These are phyloP conservation scores for Volutella citrinella DNA, from an alignment of 2,329 filamentous ascomycete genomes.

Conservation along the genomic window DNA sequence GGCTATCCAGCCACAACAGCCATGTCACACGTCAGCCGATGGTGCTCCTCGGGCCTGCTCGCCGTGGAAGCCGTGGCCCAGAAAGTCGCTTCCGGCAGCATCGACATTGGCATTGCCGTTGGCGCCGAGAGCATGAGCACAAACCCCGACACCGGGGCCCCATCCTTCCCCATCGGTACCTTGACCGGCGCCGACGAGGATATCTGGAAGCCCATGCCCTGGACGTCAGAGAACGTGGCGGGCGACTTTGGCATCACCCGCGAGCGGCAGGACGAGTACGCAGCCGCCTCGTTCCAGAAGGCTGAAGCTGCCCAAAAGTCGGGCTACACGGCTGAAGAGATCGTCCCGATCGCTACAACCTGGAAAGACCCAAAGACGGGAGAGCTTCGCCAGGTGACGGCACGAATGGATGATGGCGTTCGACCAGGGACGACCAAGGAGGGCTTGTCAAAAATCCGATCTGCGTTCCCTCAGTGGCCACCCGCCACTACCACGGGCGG, in stretches of 20 bases:
- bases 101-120: slow-evolving; percentile 67
- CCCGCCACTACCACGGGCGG: slow-evolving; percentile 64
- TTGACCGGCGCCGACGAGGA: too few species aligned
- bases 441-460: slow-evolving; percentile 63
- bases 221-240: slow-evolving; percentile 73
- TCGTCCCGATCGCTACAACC: slow-evolving; percentile 35
- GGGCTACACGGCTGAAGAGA: slow-evolving; percentile 73
- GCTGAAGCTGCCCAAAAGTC: slow-evolving; percentile 71
- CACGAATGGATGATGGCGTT: slow-evolving; percentile 69
- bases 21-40: slow-evolving; percentile 67
- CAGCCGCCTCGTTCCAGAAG: slow-evolving; percentile 63
- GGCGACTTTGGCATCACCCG: slow-evolving; percentile 68
- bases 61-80: slow-evolving; percentile 72
- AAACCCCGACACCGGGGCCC: slow-evolving; percentile 7
- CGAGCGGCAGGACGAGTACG: slow-evolving; percentile 64
- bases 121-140: slow-evolving; percentile 68
- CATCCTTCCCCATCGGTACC: too few species aligned
- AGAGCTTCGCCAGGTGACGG: slow-evolving; percentile 33
- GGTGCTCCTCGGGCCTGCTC: slow-evolving; percentile 73
- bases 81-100: slow-evolving; percentile 63
- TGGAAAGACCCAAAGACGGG: slow-evolving; percentile 5
- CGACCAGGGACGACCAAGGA: slow-evolving; percentile 69
- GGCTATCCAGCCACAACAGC: slow-evolving; percentile 70
- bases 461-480: slow-evolving; percentile 68
- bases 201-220: slow-evolving; percentile 70